phyloP scores from a whole-genome alignment of 2,329 filamentous ascomycete genomes.

The Xylaria sp. region DNA sequence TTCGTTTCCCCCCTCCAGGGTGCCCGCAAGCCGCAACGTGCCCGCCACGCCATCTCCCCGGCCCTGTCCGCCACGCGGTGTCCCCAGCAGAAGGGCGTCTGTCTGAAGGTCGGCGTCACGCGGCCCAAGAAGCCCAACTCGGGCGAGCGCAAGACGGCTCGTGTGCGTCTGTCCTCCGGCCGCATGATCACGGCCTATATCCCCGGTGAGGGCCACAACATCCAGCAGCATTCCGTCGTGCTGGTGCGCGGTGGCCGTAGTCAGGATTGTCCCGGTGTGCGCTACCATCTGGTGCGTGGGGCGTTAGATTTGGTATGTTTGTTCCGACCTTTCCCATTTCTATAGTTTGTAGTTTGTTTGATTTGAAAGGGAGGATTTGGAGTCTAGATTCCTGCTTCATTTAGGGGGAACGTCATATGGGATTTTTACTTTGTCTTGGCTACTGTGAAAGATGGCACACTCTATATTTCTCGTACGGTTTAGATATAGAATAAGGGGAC shows the following conservation, averaged over 20 bases:
- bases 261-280: constrained; percentile 98
- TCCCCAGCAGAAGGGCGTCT: constrained; percentile 93
- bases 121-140: constrained; percentile 99
- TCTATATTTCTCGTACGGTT: not conserved
- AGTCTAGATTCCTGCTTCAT: not conserved
- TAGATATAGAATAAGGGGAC: not conserved
- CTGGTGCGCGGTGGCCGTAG: constrained; percentile 91
- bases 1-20: constrained; percentile 59
- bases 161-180: constrained; percentile 87
- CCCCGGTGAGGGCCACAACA: constrained; percentile 96
- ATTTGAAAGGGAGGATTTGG: not conserved
- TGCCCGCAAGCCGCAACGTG: constrained; percentile 81
- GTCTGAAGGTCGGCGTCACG: constrained; percentile 90
- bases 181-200: constrained; percentile 93
- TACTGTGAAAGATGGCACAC: not conserved
- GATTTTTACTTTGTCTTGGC: not conserved
- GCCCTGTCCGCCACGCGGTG: constrained; percentile 76
- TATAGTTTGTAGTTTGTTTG: not conserved
- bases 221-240: constrained; percentile 98
- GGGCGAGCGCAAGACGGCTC: constrained; percentile 93
- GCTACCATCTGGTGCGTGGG: constrained; percentile 92
- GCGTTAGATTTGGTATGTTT: constrained; percentile 88
- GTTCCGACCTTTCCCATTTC: not conserved
- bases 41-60: constrained; percentile 88
- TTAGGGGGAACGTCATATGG: not conserved